Base-by-base conservation (phyloP, 805 yeast genomes). In the Barnettozyma vustinii region DNA sequence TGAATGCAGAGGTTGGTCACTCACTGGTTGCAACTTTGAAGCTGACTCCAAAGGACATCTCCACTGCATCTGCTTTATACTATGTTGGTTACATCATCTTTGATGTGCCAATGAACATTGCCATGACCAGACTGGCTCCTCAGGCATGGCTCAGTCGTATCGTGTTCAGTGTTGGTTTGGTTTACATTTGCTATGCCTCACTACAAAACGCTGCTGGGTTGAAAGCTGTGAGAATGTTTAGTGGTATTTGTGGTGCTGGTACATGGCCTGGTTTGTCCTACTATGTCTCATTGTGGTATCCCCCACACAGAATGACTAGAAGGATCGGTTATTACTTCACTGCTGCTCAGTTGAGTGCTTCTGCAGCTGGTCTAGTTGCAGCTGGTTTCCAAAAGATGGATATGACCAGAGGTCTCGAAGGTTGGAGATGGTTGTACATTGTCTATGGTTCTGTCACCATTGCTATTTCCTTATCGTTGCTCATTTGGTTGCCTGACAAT, bases 231-330 rank as follows among this genome's bases (percentile, higher is more conserved):
- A 73, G 95, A 54, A 80, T 87, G 50, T 73, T 88, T 49, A 76
- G 84, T 26, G 96, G 96, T 43, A 56, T 84, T 48, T 84, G 83
- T 49, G 87, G 87, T 46, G 94, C 96, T 10, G 96, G 96, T 39
- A 80, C 87, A 4, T 87, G 96, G 96, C 96, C 96, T 1, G 96
- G 95, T 9, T 73, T 88, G 84, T 80, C 89, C 20, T 88, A 87
- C 66, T 88, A 88, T 60, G 73, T 88, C 40, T 79, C 91, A 0
- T 69, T 87, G 57, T 88, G 95, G 92, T 88, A 88, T 60, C 96
- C 96, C 2, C 77, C 82, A 46, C 81, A 84, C 42, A 72, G 94
- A 51, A 77, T 81, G 56, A 86, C 95, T 2, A 76, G 79, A 54
- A 73, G 96, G 61, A 84, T 88, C 53, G 96, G 96, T 2, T 88